Evolutionary conservation across 495 filamentous ascomycete species (phyloP).

Genomic region (Podospora pseudopauciseta): DNA sequence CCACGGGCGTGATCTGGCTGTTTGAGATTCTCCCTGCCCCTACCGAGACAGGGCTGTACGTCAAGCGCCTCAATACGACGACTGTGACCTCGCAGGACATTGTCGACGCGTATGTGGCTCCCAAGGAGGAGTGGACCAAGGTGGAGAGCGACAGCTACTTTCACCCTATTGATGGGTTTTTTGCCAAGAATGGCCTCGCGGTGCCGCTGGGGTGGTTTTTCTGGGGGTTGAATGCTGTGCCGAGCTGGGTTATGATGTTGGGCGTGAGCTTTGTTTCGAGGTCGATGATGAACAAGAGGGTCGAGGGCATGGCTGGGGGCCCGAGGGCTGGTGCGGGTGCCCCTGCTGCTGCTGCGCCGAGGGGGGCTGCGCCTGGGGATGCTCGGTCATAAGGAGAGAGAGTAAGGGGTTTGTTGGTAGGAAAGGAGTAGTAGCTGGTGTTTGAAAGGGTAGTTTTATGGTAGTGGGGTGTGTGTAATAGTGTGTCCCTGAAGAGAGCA

Average conservation of each 20-base stretch:
- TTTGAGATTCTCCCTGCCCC: constrained; percentile 56
- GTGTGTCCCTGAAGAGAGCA: not conserved
- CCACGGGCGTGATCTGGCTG: constrained; percentile 67
- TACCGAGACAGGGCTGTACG: constrained; percentile 58
- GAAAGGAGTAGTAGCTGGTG: not conserved
- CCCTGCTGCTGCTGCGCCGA: not conserved
- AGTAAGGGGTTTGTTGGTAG: not conserved
- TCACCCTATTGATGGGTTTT: constrained; percentile 73
- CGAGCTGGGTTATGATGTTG: constrained; percentile 70
- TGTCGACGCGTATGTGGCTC: constrained; percentile 62
- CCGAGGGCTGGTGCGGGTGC: not conserved
- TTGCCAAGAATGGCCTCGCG: constrained; percentile 62
- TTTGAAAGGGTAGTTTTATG: not conserved
- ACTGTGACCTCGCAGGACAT: constrained; percentile 60
- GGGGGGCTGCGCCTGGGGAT: not conserved
- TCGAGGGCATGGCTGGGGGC: not conserved
- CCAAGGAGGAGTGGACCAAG: constrained; percentile 40
- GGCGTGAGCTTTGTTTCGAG: constrained; percentile 75
- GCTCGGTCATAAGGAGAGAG: not conserved
- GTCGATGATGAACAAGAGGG: constrained; percentile 58
- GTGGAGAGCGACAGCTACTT: constrained; percentile 65
- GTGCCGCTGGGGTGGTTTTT: constrained; percentile 68
- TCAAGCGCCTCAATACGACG: constrained; percentile 61
- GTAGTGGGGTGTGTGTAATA: not conserved
- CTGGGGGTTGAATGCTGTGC: constrained; percentile 61